Percentiles rank a stretch among this genome's conserved stretches.
Evolutionary conservation across 2,329 filamentous ascomycete genomes (phyloP).

Genomic region (Zelopaecilomyces penicillatus): DNA sequence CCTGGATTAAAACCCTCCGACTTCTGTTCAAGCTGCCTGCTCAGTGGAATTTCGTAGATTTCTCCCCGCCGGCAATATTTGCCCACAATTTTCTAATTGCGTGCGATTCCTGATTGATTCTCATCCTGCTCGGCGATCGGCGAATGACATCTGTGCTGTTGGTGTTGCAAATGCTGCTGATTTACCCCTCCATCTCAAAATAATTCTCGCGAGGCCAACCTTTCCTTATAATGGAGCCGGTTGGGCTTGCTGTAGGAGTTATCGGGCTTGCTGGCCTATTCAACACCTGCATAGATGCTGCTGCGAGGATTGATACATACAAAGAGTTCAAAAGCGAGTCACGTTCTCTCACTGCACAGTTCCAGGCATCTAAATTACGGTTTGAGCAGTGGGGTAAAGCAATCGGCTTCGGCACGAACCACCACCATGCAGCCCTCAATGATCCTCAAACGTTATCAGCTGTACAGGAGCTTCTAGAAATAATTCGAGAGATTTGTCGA

Average conservation of each 20-base stretch:
- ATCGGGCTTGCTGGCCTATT: slow-evolving; percentile 14
- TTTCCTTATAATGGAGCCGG: slow-evolving; percentile 10
- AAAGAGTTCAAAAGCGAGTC: slow-evolving; percentile 9
- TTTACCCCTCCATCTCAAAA: too few species aligned
- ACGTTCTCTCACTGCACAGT: slow-evolving; percentile 6
- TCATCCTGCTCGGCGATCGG: too few species aligned
- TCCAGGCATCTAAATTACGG: slow-evolving; percentile 9
- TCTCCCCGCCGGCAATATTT: too few species aligned
- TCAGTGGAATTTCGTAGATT: too few species aligned
- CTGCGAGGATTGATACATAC: slow-evolving; percentile 12
- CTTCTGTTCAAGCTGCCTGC: too few species aligned
- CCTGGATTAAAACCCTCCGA: too few species aligned
- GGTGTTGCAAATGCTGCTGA: too few species aligned
- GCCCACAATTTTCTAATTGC: too few species aligned
- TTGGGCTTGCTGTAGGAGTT: slow-evolving; percentile 12
- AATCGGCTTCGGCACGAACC: slow-evolving; percentile 12
- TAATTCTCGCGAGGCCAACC: too few species aligned
- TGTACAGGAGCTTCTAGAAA: slow-evolving; percentile 2
- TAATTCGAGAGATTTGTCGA: slow-evolving; percentile 3
- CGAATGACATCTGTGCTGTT: too few species aligned
- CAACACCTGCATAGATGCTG: slow-evolving; percentile 13
- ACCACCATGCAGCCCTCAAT: slow-evolving; percentile 9
- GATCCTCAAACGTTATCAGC: background rate
- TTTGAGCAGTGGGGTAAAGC: slow-evolving; percentile 15
- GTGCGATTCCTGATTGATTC: too few species aligned